Percentiles rank a stretch among this genome's conserved stretches.
Evolutionary conservation across 2,329 filamentous ascomycete genomes (phyloP).

Genomic region (Cercospora berteroae): DNA sequence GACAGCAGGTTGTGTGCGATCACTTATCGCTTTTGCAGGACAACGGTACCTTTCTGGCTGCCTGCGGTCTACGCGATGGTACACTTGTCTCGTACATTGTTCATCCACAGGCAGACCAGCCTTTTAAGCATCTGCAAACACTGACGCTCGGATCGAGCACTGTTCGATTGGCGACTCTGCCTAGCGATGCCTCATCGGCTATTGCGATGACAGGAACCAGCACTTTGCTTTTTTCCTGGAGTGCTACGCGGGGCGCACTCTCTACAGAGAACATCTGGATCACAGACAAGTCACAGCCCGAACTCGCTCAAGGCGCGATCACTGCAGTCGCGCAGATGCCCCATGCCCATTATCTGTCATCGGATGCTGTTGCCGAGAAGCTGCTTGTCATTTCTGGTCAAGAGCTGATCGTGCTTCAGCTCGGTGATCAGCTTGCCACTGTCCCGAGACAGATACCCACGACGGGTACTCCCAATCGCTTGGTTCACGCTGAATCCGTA

Average conservation of each 20-base stretch:
- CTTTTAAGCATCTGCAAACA: constrained; percentile 12
- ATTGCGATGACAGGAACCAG: constrained; percentile 31
- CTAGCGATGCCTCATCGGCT: constrained; percentile 15
- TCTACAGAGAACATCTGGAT: constrained; percentile 32
- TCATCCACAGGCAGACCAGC: not conserved
- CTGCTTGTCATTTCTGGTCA: constrained; percentile 29
- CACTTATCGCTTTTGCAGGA: constrained; percentile 25
- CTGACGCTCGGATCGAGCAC: constrained; percentile 30
- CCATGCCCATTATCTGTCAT: constrained; percentile 20
- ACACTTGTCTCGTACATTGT: constrained; percentile 25
- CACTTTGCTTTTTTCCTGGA: constrained; percentile 31
- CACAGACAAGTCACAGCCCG: constrained; percentile 30
- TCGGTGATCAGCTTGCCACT: constrained; percentile 19
- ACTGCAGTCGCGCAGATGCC: constrained; percentile 29
- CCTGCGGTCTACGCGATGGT: constrained; percentile 36
- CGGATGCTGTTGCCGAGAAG: constrained; percentile 24
- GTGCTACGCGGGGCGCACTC: constrained; percentile 16
- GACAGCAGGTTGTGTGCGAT: constrained; percentile 27
- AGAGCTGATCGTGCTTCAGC: constrained; percentile 25
- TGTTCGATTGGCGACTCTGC: constrained; percentile 27
- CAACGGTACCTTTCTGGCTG: constrained; percentile 14
- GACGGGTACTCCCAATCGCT: constrained; percentile 33
- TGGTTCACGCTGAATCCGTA: constrained; percentile 33
- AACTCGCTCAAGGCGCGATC: constrained; percentile 30
- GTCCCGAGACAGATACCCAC: constrained; percentile 35